phyloP scores from a whole-genome alignment of 768 basidiomycete genomes.

The Boletus pseudo-olivaceus region DNA sequence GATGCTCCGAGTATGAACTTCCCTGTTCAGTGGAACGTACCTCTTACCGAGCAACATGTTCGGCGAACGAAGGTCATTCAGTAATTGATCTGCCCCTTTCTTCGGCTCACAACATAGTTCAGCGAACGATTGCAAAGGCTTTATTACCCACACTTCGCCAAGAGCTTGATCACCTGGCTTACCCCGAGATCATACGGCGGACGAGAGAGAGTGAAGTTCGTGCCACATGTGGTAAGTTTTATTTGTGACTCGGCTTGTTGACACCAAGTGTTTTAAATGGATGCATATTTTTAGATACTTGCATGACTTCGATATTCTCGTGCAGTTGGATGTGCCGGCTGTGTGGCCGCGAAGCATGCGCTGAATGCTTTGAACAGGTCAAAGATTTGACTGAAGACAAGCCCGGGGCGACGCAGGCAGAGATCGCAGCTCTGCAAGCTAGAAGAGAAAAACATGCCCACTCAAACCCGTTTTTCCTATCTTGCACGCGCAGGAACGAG shows the following conservation, averaged over 20 bases:
- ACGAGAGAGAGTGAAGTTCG: conserved; percentile 79
- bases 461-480: conserved; percentile 69
- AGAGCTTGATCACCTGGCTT: conserved; percentile 60
- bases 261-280: conserved; percentile 9
- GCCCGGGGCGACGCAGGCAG: conserved; percentile 43
- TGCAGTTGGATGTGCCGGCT: conserved; percentile 87
- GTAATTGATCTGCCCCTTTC: not conserved
- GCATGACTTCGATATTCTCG: conserved; percentile 90
- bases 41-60: conserved; percentile 48
- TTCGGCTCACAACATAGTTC: conserved; percentile 13
- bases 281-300: conserved; percentile 62
- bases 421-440: conserved; percentile 47
- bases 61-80: conserved; percentile 55
- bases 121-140: conserved; percentile 67
- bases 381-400: conserved; percentile 56
- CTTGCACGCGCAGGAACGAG: conserved; percentile 67
- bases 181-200: conserved; percentile 60
- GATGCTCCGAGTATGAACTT: conserved; percentile 58
- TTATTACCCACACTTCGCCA: conserved; percentile 62
- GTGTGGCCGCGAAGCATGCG: conserved; percentile 88
- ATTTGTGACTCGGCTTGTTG: not conserved
- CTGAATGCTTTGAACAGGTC: conserved; percentile 76
- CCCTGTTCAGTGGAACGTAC: conserved; percentile 65
- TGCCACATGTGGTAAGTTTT: conserved; percentile 72
- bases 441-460: conserved; percentile 60